Conservation (phyloP, 495 filamentous ascomycete genomes). For the Chaetomium cochliodes region DNA sequence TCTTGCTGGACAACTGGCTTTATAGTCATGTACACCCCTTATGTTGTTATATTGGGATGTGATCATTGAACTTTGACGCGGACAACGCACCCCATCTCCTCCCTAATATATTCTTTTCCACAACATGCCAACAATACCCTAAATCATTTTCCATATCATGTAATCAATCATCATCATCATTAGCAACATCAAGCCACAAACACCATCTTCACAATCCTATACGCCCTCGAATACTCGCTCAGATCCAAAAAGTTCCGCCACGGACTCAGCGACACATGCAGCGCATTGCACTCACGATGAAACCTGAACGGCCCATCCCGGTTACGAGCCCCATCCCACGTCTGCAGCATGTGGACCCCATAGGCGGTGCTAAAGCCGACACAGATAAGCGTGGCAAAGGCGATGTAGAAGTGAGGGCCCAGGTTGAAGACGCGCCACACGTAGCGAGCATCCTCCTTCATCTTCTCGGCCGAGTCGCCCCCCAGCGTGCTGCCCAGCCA, state of each 20-base stretch:
- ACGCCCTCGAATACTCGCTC: background rate
- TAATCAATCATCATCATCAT: background rate
- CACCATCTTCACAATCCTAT: slow-evolving; percentile 4
- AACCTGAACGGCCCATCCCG: background rate
- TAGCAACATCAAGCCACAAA: background rate
- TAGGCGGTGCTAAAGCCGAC: background rate
- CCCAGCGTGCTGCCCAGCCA: background rate
- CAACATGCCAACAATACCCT: too few species aligned
- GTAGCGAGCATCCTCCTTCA: background rate
- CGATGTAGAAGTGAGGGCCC: background rate
- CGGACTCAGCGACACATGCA: slow-evolving; percentile 5
- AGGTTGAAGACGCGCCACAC: background rate
- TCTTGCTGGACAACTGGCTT: too few species aligned
- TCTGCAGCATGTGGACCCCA: background rate
- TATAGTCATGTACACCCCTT: too few species aligned
- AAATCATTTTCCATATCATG: too few species aligned
- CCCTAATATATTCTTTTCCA: too few species aligned
- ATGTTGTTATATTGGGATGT: too few species aligned
- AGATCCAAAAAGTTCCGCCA: slow-evolving; percentile 2
- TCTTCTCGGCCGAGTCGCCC: background rate
- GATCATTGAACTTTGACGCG: too few species aligned
- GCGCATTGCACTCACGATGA: background rate
- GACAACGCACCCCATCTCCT: too few species aligned
- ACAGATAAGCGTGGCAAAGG: background rate
- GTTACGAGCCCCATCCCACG: background rate